Evolutionary conservation across 352 stramenopile genomes (phyloP).

Genomic region (Phytophthora fragariae): DNA sequence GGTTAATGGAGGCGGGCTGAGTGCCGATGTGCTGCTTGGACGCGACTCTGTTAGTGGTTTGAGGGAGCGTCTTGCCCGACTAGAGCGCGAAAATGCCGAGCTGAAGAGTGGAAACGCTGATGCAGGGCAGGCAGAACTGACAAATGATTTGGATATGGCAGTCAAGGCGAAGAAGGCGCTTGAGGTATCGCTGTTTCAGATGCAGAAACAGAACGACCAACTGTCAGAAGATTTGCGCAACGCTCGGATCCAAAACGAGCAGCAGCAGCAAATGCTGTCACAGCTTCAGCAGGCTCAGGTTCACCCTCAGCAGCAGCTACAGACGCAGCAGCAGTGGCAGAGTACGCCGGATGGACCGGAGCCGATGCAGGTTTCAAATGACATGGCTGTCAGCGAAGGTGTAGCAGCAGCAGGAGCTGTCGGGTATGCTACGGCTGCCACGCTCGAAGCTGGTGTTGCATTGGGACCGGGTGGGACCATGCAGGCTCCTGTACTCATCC

Average conservation of each 20-base stretch:
- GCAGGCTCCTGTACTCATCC: constrained; percentile 32
- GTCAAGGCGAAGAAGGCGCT: constrained; percentile 78
- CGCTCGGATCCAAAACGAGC: constrained; percentile 43
- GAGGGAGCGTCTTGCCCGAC: constrained; percentile 65
- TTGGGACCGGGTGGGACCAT: constrained; percentile 35
- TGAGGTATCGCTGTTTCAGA: constrained; percentile 70
- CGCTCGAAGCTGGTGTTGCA: constrained; percentile 36
- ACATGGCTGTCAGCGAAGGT: constrained; percentile 25
- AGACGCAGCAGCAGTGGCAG: constrained; percentile 37
- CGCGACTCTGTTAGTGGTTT: constrained; percentile 67
- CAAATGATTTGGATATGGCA: constrained; percentile 82
- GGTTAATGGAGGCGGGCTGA: constrained; percentile 48
- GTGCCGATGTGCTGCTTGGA: constrained; percentile 70
- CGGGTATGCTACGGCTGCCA: constrained; percentile 32
- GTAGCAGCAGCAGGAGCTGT: constrained; percentile 26
- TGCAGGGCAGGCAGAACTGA: constrained; percentile 55
- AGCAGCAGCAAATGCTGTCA: constrained; percentile 37
- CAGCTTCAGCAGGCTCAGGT: constrained; percentile 37
- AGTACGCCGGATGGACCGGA: constrained; percentile 38
- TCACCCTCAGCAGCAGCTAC: constrained; percentile 22
- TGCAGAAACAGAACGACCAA: constrained; percentile 82
- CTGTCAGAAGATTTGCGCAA: constrained; percentile 69
- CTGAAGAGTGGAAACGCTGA: constrained; percentile 65
- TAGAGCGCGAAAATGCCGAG: constrained; percentile 81
- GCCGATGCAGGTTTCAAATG: constrained; percentile 54